These are phyloP conservation scores for Colletotrichum cordylinicola DNA, from an alignment of 2,329 filamentous ascomycete genomes.

Conservation along the genomic window DNA sequence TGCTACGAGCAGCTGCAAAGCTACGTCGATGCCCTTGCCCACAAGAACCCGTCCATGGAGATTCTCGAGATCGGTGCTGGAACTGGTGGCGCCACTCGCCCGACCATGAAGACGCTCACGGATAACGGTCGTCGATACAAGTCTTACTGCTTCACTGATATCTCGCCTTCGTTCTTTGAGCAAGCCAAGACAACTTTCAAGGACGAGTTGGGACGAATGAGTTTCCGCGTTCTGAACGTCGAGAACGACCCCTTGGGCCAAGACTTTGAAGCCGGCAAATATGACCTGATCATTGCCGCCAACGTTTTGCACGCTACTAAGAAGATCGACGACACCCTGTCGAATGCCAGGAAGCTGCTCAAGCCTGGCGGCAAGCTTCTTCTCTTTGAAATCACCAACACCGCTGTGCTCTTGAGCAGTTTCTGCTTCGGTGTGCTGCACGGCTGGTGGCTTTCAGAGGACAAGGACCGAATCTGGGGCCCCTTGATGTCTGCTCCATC, in stretches of 20 bases:
- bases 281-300: slow-evolving; percentile 35
- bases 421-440: slow-evolving; percentile 33
- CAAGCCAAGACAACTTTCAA: slow-evolving; percentile 31
- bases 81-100: slow-evolving; percentile 35
- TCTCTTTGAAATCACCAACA: slow-evolving; percentile 32
- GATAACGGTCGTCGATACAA: slow-evolving; percentile 4
- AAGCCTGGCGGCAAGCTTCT: slow-evolving; percentile 36
- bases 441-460: slow-evolving; percentile 37
- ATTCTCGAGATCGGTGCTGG: slow-evolving; percentile 44
- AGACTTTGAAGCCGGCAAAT: slow-evolving; percentile 28
- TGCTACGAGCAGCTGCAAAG: slow-evolving; percentile 23
- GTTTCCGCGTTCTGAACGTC: slow-evolving; percentile 39
- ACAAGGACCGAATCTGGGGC: slow-evolving; percentile 28
- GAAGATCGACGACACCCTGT: slow-evolving; percentile 29
- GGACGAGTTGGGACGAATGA: slow-evolving; percentile 27
- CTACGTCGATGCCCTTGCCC: slow-evolving; percentile 28
- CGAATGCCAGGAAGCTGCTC: slow-evolving; percentile 28
- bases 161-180: slow-evolving; percentile 42
- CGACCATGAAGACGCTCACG: slow-evolving; percentile 26
- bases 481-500: slow-evolving; percentile 28
- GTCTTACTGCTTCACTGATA: slow-evolving; percentile 43
- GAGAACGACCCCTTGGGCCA: slow-evolving; percentile 32
- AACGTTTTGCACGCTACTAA: slow-evolving; percentile 37
- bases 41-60: slow-evolving; percentile 36
- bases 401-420: slow-evolving; percentile 12